phyloP scores from a whole-genome alignment of 169 alveolate species.

The Condylostoma magnum region DNA sequence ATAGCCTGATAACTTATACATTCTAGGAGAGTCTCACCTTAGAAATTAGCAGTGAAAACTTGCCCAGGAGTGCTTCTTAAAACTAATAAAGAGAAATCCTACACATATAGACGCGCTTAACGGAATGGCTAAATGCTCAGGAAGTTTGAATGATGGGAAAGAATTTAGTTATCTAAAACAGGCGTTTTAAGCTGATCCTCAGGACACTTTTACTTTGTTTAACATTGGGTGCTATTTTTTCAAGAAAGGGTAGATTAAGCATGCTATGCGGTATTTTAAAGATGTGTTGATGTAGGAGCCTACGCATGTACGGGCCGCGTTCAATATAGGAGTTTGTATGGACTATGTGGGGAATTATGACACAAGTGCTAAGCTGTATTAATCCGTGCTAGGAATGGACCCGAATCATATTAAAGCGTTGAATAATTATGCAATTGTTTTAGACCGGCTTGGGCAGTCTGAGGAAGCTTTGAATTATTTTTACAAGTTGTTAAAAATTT shows the following conservation, averaged over 20 bases:
- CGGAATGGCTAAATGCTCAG: slow-evolving; percentile 38
- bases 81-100: slow-evolving; percentile 43
- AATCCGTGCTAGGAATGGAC: slow-evolving; percentile 43
- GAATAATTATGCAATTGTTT: slow-evolving; percentile 48
- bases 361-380: slow-evolving; percentile 41
- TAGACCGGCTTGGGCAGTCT: slow-evolving; percentile 45
- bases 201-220: slow-evolving; percentile 58
- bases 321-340: slow-evolving; percentile 52
- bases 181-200: slow-evolving; percentile 39
- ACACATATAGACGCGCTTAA: slow-evolving; percentile 48
- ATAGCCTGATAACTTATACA: too few species aligned
- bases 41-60: too few species aligned
- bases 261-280: slow-evolving; percentile 39
- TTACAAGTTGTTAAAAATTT: slow-evolving; percentile 56
- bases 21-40: too few species aligned
- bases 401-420: slow-evolving; percentile 35
- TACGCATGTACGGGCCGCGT: slow-evolving; percentile 44
- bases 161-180: not conserved
- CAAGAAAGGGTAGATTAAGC: slow-evolving; percentile 36
- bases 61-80: slow-evolving; percentile 38
- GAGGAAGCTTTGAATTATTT: slow-evolving; percentile 49
- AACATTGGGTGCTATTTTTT: slow-evolving; percentile 52
- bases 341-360: slow-evolving; percentile 46
- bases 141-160: slow-evolving; percentile 28
- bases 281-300: slow-evolving; percentile 43